Conservation (phyloP, 352 stramenopile species). For the Phytophthora meadii region DNA sequence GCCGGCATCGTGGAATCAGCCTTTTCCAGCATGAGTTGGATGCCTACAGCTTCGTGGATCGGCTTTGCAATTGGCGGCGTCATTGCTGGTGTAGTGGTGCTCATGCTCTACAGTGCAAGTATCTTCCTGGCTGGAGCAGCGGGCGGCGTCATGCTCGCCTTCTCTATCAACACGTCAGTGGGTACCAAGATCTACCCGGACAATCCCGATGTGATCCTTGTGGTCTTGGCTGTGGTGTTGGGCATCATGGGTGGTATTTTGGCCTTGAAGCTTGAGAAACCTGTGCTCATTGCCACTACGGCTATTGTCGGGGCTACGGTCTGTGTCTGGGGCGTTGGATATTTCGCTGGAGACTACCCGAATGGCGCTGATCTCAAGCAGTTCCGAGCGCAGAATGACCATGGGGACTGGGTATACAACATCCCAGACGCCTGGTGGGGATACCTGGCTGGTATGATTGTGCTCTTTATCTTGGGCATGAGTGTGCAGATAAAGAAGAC, state of each 20-base stretch:
- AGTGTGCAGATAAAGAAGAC: conserved; percentile 72
- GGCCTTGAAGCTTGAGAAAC: conserved; percentile 64
- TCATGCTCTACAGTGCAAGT: conserved; percentile 57
- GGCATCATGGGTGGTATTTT: conserved; percentile 50
- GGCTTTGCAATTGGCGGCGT: conserved; percentile 53
- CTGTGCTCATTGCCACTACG: conserved; percentile 61
- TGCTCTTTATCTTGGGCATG: conserved; percentile 68
- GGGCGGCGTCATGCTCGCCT: conserved; percentile 60
- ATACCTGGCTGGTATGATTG: conserved; percentile 67
- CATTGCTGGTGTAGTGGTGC: conserved; percentile 47
- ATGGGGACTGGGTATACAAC: conserved; percentile 63
- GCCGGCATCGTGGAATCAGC: conserved; percentile 59
- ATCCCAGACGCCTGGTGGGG: conserved; percentile 79
- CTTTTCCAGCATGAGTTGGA: conserved; percentile 56
- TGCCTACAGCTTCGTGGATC: conserved; percentile 65
- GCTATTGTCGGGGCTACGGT: conserved; percentile 64
- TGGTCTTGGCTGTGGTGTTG: conserved; percentile 48
- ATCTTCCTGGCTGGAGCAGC: conserved; percentile 58
- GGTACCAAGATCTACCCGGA: conserved; percentile 56
- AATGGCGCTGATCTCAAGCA: conserved; percentile 62
- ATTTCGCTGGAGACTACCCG: conserved; percentile 73
- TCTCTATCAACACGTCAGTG: conserved; percentile 56
- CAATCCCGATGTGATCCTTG: conserved; percentile 54
- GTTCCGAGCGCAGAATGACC: conserved; percentile 43
- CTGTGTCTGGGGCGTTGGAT: conserved; percentile 65